A percentile compares a stretch with the other conserved stretches of the same genome.
Evolutionary conservation across 768 basidiomycete species (phyloP).

Genomic region (Lactifluus pinguis): DNA sequence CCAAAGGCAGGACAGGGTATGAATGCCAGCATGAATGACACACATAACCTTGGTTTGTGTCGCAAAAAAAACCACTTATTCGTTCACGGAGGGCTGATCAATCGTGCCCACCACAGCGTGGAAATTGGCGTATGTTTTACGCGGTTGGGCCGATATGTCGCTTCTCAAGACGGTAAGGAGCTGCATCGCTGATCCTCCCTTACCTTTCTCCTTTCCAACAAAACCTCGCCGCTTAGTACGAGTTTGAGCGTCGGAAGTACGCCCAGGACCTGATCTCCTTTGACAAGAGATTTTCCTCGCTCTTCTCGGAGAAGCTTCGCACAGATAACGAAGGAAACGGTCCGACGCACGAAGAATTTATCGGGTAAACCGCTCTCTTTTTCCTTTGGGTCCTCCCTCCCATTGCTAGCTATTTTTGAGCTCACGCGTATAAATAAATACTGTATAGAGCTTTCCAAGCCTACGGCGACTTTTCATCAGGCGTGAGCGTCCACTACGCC

Average conservation of each 20-base stretch:
- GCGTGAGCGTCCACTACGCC: constrained; percentile 41
- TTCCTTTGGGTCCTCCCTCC: neutral
- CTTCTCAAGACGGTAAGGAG: constrained; percentile 37
- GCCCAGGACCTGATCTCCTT: constrained; percentile 48
- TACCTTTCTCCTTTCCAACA: neutral
- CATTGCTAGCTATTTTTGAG: neutral
- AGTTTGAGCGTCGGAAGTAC: constrained; percentile 43
- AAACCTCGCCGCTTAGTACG: constrained; percentile 32
- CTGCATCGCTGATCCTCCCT: neutral
- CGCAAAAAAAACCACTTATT: neutral
- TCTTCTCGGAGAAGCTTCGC: constrained; percentile 47
- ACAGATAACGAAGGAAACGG: constrained; percentile 31
- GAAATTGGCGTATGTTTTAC: constrained; percentile 45
- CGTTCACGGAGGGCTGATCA: too few relatives aligned
- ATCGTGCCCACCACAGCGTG: constrained; percentile 28
- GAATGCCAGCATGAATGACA: constrained; percentile 47
- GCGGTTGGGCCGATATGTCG: constrained; percentile 37
- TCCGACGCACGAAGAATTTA: constrained; percentile 42
- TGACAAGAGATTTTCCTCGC: constrained; percentile 41
- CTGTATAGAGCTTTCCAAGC: constrained; percentile 34
- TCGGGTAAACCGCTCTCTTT: constrained; percentile 27
- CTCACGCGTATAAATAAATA: neutral
- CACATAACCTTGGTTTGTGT: constrained; percentile 35
- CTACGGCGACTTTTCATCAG: constrained; percentile 39
- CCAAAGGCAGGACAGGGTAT: constrained; percentile 38